Conservation (phyloP, 768 basidiomycete genomes). For the Neoboletus magnificus region DNA sequence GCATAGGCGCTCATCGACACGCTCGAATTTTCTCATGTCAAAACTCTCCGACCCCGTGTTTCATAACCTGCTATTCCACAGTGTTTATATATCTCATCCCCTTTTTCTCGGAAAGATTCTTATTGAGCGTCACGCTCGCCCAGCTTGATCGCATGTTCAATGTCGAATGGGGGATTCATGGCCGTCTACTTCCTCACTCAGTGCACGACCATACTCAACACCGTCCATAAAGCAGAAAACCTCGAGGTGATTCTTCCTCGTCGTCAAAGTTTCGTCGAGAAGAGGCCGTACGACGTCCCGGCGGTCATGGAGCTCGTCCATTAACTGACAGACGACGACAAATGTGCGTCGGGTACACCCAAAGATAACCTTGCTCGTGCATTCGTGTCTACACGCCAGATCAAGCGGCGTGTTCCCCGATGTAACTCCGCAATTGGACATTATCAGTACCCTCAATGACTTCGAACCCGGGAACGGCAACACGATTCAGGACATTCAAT, state of each 20-base stretch:
- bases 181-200: conserved; percentile 36
- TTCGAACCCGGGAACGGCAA: conserved; percentile 27
- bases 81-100: conserved; percentile 29
- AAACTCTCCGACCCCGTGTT: conserved; percentile 22
- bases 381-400: conserved; percentile 13
- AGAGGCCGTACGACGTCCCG: conserved; percentile 11
- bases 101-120: conserved; percentile 38
- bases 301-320: conserved; percentile 24
- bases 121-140: conserved; percentile 36
- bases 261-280: conserved; percentile 7
- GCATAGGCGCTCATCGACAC: conserved; percentile 1
- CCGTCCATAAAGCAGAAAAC: conserved; percentile 14
- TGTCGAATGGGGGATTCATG: conserved; percentile 38
- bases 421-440: conserved; percentile 36
- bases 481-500: conserved; percentile 41
- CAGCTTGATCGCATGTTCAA: conserved; percentile 41
- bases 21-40: conserved; percentile 21
- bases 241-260: neutral
- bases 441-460: conserved; percentile 38
- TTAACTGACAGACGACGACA: conserved; percentile 13
- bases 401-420: no score
- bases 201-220: conserved; percentile 36
- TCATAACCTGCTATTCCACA: conserved; percentile 21
- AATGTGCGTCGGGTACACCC: conserved; percentile 6
- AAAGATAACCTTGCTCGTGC: conserved; percentile 17